Evolutionary conservation across 768 basidiomycete genomes (phyloP).

Genomic region (Mycena galopus): DNA sequence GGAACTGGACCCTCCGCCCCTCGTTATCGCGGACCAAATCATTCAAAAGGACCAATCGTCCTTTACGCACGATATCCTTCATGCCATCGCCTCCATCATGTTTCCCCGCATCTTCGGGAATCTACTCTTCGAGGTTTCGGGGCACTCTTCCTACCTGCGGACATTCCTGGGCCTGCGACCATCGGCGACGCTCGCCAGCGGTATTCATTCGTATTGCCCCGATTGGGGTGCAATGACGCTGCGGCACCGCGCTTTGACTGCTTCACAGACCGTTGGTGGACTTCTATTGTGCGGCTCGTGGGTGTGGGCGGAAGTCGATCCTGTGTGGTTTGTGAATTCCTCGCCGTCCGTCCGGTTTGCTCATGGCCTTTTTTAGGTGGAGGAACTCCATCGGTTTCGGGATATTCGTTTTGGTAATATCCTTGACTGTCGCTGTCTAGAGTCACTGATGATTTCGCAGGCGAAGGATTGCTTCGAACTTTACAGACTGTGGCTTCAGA

Average conservation of each 20-base stretch:
- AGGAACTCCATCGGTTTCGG: conserved; percentile 64
- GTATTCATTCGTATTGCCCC: conserved; percentile 44
- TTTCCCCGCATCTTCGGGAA: conserved; percentile 41
- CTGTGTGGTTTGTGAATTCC: conserved; percentile 53
- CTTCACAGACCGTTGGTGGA: neutral
- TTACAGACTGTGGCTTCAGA: conserved; percentile 60
- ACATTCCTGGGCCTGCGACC: conserved; percentile 37
- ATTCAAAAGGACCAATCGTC: conserved; percentile 34
- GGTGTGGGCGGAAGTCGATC: conserved; percentile 61
- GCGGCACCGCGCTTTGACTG: conserved; percentile 33
- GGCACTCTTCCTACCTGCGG: conserved; percentile 28
- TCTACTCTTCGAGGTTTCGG: conserved; percentile 28
- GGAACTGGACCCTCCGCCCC: conserved; percentile 21
- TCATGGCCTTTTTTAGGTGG: conserved; percentile 46
- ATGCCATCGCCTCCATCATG: conserved; percentile 26
- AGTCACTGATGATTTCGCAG: conserved; percentile 39
- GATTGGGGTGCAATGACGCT: conserved; percentile 45
- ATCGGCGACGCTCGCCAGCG: conserved; percentile 36
- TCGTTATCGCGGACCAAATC: conserved; percentile 30
- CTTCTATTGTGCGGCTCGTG: conserved; percentile 55
- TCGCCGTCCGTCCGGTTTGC: neutral
- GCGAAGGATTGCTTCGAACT: conserved; percentile 61
- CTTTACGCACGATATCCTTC: conserved; percentile 38
- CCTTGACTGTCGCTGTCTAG: neutral
- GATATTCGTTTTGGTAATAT: conserved; percentile 51